A percentile compares a stretch with the other conserved stretches of the same genome.
Evolutionary conservation across 129 eudicot species (phyloP).

Genomic region (Calendula officinalis): DNA sequence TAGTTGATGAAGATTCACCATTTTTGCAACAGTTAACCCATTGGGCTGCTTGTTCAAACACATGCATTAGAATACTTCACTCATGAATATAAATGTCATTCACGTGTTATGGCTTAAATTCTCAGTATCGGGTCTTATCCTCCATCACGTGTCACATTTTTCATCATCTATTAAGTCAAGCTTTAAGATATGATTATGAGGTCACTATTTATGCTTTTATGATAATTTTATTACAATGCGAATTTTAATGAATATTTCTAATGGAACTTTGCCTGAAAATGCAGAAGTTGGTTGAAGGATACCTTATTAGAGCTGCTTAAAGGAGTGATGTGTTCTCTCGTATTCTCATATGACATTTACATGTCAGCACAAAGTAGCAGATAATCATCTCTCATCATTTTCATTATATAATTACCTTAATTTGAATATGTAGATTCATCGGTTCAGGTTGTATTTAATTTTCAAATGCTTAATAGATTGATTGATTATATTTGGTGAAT

Average conservation of each 20-base stretch:
- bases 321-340: conserved; percentile 94
- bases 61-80: conserved; percentile 94
- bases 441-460: conserved; percentile 27
- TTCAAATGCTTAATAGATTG: no score
- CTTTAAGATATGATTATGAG: conserved; percentile 85
- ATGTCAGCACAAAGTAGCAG: conserved; percentile 67
- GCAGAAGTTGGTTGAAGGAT: conserved; percentile 95
- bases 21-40: conserved; percentile 94
- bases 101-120: conserved; percentile 98
- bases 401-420: no score
- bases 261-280: conserved; percentile 18
- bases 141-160: conserved; percentile 87
- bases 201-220: conserved; percentile 29
- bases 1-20: conserved; percentile 84
- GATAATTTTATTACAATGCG: conserved; percentile 2
- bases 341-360: conserved; percentile 98
- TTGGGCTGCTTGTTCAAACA: conserved; percentile 99
- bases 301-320: conserved; percentile 95
- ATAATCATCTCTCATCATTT: no score
- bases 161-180: conserved; percentile 97
- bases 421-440: conserved; percentile 11
- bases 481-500: no score
- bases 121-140: conserved; percentile 96
- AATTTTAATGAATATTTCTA: no score
- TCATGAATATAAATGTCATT: conserved; percentile 93